Evolutionary conservation across 208 protist species (phyloP), one percentile per base, ranked within the genome.

Genomic region (Trypanosoma theileri): DNA sequence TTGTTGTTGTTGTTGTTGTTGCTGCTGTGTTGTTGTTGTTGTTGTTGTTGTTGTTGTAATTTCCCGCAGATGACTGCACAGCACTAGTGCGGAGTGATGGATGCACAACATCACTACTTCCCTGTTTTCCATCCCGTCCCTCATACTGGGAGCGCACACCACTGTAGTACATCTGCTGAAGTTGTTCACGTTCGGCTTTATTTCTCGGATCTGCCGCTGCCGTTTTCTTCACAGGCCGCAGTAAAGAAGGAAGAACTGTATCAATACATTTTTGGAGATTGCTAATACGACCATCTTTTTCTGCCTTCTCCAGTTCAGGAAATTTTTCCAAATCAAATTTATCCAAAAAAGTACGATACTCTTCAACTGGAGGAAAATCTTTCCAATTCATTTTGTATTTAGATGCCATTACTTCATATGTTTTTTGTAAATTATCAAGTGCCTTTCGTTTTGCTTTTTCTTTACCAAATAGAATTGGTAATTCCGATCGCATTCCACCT

Each of bases 381-480:
- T 66, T 69, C 58, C 66, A 54, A 59, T 87, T 88, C 69, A 94
- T 69, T 56, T 82, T 82, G 67, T 77, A 90, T 58, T 79, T 77
- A 24, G 75, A 57, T 19, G 78, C 81, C 48, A 94, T 66, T 1
- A 63, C 44, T 55, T 91, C 77, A 75, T 88, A 94, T 41, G 79
- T 86, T 11, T 71, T 66, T 42, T 75, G 74, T 54, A 93, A 72
- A 16, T 82, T 61, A 12, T 84, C 73, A 11, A 81, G n/a, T 0
- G 82, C 81, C 75, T 86, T 88, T 53, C 70, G 73, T 66, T 82
- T 80, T 54, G 81, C 81, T 65, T 86, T 90, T 21, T 59, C 71
- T 50, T 91, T 91, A 22, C 89, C 86, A 66, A 96, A 96, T 26
- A 97, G 41, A 3, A 70, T 26, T 11, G 91, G 90, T 55, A 96